Conservation (phyloP, 192 early-diverging fungal genomes). For the Gaertneriomyces sp. region DNA sequence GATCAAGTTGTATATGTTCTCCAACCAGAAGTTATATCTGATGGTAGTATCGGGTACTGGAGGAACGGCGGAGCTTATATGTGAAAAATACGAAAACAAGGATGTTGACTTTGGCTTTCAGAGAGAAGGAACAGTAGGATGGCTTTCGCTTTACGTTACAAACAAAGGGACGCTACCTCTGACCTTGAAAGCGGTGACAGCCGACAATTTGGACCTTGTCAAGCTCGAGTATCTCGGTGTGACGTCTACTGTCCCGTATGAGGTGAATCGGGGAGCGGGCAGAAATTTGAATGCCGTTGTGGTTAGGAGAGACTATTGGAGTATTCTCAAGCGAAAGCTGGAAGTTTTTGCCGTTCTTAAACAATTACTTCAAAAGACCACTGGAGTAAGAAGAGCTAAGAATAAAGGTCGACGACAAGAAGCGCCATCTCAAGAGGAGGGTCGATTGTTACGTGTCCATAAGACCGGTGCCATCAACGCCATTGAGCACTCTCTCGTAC, state of each 20-base stretch:
- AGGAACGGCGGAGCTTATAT: constrained; percentile 53
- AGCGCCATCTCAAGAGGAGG: constrained; percentile 28
- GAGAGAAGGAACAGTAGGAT: constrained; percentile 52
- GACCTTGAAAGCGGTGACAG: constrained; percentile 43
- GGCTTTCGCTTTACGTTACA: constrained; percentile 47
- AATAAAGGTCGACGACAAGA: constrained; percentile 20
- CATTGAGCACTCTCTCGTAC: constrained; percentile 21
- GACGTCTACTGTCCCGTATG: constrained; percentile 51
- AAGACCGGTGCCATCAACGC: constrained; percentile 5
- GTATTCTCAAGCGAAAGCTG: constrained; percentile 50
- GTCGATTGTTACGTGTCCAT: constrained; percentile 25
- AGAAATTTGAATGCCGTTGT: constrained; percentile 16
- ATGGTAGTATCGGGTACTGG: constrained; percentile 42
- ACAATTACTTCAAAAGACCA: constrained; percentile 18
- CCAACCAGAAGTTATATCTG: constrained; percentile 55
- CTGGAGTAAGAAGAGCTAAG: constrained; percentile 21
- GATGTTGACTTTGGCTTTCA: constrained; percentile 55
- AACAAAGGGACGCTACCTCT: constrained; percentile 59
- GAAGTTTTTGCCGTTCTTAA: constrained; percentile 46
- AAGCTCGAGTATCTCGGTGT: constrained; percentile 48
- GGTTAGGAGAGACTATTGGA: constrained; percentile 52
- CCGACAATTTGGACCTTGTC: constrained; percentile 42
- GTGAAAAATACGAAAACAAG: constrained; percentile 55
- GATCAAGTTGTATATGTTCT: constrained; percentile 47
- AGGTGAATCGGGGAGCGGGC: constrained; percentile 25